Evolutionary conservation across 139 green algal species (phyloP).

Genomic region (Coelastrella sp.): DNA sequence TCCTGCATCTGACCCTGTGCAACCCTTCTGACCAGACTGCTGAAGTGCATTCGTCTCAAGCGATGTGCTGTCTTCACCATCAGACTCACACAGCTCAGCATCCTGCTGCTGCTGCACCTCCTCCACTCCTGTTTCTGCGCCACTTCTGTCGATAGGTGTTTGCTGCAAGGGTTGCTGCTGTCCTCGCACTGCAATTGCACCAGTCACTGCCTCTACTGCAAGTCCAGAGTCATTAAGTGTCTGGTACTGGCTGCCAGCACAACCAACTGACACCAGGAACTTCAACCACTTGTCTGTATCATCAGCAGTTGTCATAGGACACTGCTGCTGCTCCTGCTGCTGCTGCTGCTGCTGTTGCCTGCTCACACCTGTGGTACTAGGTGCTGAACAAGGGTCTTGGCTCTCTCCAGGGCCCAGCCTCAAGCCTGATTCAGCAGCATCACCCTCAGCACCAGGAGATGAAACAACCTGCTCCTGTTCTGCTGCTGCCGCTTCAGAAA

Average conservation of each 20-base stretch:
- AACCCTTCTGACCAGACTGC: not conserved
- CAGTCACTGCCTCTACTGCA: not conserved
- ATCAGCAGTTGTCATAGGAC: not conserved
- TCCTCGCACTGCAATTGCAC: not conserved
- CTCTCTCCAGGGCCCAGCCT: not conserved
- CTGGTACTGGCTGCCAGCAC: not conserved
- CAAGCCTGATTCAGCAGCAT: not conserved
- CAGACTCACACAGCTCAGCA: too few species aligned
- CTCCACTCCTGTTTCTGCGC: not conserved
- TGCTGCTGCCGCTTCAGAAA: not conserved
- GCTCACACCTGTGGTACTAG: not conserved
- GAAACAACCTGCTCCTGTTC: not conserved
- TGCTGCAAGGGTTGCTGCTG: not conserved
- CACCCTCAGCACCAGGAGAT: slow-evolving; percentile 1
- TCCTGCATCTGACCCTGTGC: too few species aligned
- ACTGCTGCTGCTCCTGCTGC: too few species aligned
- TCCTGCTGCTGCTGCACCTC: not conserved
- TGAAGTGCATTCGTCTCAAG: not conserved
- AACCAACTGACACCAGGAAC: not conserved
- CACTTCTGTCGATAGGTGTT: not conserved
- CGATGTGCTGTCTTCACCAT: not conserved
- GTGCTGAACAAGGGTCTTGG: not conserved
- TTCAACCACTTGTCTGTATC: not conserved
- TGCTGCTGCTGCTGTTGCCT: not conserved
- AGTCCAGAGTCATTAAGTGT: not conserved